These are phyloP conservation scores for Melampsora americana DNA, from an alignment of 1,284 basidiomycete genomes.

Conservation along the genomic window DNA sequence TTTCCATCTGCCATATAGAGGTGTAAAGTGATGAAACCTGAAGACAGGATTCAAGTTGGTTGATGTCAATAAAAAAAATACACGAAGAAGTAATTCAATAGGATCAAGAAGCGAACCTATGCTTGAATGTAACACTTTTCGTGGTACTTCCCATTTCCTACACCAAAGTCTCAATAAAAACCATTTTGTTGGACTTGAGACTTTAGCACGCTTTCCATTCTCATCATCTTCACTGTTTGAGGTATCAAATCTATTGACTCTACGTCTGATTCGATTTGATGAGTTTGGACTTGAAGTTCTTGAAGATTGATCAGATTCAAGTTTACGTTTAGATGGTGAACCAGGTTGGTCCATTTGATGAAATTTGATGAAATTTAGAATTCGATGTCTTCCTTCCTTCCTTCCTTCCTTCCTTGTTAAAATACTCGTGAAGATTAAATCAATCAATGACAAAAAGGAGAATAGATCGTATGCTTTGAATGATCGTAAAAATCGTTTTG, in stretches of 20 bases:
- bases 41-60: background rate
- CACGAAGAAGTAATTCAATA: no score
- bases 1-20: conserved; percentile 5
- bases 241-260: background rate
- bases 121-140: conserved; percentile 37
- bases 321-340: conserved; percentile 8
- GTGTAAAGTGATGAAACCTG: conserved; percentile 37
- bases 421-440: no score
- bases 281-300: background rate
- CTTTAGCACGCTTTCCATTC: background rate
- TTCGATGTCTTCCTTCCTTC: no score
- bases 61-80: background rate
- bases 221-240: no score
- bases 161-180: conserved; percentile 14
- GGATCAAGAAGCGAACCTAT: conserved; percentile 9
- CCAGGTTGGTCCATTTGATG: background rate
- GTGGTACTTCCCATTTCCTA: conserved; percentile 31
- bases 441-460: no score
- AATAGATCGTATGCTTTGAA: no score
- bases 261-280: background rate
- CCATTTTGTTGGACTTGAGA: background rate
- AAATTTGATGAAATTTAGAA: no score
- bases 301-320: background rate
- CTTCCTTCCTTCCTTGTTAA: no score
- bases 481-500: no score